Percentiles rank a stretch among this genome's conserved stretches.
These are phyloP conservation scores for Rhododendron ferrugineum DNA, from an alignment of 148 eudicot genomes.

Conservation along the genomic window DNA sequence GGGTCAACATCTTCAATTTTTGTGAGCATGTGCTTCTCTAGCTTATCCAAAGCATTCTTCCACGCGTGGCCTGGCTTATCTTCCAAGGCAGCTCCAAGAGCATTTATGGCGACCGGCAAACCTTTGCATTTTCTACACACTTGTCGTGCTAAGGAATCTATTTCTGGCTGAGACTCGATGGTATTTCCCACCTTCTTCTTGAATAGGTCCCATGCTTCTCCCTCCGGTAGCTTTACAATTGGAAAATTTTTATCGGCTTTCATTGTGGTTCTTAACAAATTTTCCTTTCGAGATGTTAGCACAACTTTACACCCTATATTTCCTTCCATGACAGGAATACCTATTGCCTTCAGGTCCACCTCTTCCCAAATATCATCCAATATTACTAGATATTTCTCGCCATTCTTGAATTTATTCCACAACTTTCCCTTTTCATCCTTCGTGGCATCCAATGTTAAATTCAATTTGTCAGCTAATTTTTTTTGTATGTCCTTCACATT, in stretches of 20 bases:
- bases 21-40: too few species aligned
- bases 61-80: too few species aligned
- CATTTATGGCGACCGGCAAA: too few species aligned
- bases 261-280: background rate
- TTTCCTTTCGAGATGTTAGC: too few species aligned
- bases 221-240: background rate
- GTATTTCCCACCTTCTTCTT: background rate
- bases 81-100: too few species aligned
- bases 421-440: background rate
- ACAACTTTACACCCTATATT: too few species aligned
- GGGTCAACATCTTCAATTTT: too few species aligned
- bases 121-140: slow-evolving; percentile 10
- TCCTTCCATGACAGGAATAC: too few species aligned
- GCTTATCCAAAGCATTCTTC: too few species aligned
- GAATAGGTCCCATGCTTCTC: background rate
- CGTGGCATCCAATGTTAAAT: background rate
- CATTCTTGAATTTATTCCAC: background rate
- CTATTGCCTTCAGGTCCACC: too few species aligned
- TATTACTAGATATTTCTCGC: slow-evolving; percentile 1
- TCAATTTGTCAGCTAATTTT: background rate
- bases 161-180: background rate
- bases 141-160: background rate
- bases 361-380: slow-evolving; percentile 8
- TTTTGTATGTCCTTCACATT: slow-evolving; percentile 6
- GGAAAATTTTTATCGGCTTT: background rate